phyloP scores from a whole-genome alignment of 2,329 filamentous ascomycete species.

The Clarireedia homoeocarpa region DNA sequence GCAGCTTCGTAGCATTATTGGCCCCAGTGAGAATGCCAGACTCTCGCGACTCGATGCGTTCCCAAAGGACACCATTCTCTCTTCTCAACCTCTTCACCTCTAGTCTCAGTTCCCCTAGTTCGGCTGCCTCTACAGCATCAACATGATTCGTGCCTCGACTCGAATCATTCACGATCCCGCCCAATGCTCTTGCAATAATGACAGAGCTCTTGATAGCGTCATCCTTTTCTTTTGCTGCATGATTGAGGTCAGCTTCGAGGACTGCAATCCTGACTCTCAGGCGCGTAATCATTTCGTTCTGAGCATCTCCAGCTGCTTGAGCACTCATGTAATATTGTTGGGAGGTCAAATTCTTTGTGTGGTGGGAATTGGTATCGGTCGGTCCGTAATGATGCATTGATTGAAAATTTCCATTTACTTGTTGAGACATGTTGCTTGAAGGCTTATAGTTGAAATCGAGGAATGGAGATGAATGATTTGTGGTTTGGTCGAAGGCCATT shows the following conservation, averaged over 20 bases:
- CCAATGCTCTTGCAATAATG: constrained; percentile 10
- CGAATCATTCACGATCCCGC: neutral
- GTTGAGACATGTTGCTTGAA: neutral
- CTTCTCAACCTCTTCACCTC: constrained; percentile 17
- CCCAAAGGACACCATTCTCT: constrained; percentile 13
- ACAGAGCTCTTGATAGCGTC: constrained; percentile 11
- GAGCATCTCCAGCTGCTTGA: neutral
- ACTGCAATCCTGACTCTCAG: constrained; percentile 18
- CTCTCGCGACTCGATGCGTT: constrained; percentile 1
- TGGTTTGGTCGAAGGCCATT: neutral
- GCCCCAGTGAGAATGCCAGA: neutral
- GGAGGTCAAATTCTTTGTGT: constrained; percentile 66
- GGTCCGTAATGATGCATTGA: neutral
- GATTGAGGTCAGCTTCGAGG: constrained; percentile 19
- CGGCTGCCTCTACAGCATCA: neutral
- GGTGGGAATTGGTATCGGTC: constrained; percentile 36
- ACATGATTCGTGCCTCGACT: neutral
- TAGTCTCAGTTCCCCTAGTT: constrained; percentile 11
- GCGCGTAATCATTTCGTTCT: constrained; percentile 6
- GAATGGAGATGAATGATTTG: neutral
- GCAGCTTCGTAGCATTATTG: neutral
- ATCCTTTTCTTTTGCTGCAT: constrained; percentile 16
- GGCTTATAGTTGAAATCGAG: neutral
- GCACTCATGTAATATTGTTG: constrained; percentile 65
- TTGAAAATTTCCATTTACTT: neutral